Base-by-base conservation (phyloP, 164 flowering plant species). In the Cinnamomum chago region DNA sequence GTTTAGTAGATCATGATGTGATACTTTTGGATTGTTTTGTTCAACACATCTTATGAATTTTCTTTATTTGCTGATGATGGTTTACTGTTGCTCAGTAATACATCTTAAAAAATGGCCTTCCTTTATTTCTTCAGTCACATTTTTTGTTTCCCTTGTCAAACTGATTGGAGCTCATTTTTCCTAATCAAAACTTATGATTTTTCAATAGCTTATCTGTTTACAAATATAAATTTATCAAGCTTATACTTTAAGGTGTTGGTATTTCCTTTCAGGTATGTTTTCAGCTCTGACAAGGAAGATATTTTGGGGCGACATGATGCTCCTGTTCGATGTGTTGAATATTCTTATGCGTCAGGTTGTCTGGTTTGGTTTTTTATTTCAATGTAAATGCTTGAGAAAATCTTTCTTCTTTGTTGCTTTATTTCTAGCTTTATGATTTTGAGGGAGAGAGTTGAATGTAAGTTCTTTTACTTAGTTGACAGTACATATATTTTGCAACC, bases 251-350 rank as follows among this genome's bases (percentile, higher is more conserved):
- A 30, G n/a, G 33, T 55, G 17, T 55, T 22, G 20, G 62, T 60
- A 75, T 17, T 60, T 27, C 23, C 73, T 76, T 85, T 75, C 86
- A 95, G 99, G 89, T 87, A 87, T 24, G 95, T 90, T 51, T 93
- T 95, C 79, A 88, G 79, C 84, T 67, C 81, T 68, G 92, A 90
- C 23, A 92, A 89, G 82, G 98, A 91, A 76, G 98, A 93, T 81
- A 86, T 92, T 40, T 78, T 95, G 81, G 99, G 99, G 70, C 88
- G 66, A 76, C 99, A 95, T 77, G 97, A 95, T 77, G 97, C 94
- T 66, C 98, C 95, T 71, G 98, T 92, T 33, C 97, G 98, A 18
- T 95, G 99, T 75, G 80, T 95, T 73, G 99, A 95, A 76, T 95
- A 95, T 83, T 95, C 99, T 55, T 92, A 93, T 82, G 90, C 94